Base-by-base conservation (phyloP, 352 stramenopile species). In the Phytophthora colocasiae region DNA sequence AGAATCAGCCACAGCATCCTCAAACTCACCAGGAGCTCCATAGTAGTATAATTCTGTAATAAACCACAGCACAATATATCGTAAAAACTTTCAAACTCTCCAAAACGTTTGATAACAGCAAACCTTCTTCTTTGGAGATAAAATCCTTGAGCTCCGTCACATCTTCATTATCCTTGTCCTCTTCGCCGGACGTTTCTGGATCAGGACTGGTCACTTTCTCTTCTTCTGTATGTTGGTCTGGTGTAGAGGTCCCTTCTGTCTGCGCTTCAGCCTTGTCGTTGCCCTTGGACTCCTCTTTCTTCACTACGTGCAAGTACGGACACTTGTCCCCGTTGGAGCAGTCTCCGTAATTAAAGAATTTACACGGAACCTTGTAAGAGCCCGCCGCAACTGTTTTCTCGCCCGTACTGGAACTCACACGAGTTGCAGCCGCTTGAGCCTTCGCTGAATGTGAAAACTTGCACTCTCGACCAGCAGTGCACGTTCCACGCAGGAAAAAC, bases 71-170 rank as follows among this genome's bases (percentile, higher is more conserved):
- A 34, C 51, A 48, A 15, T 29, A 67, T 1, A 47, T 50, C 17
- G 34, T 46, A 22, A 54, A 40, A 4, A 63, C 24, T 19, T 46
- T 3, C 31, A 50, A 61, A 14, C 9, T 36, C 6, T 22, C n/a
- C 14, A 59, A 1, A 19, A 60, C 15, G 22, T 32, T 17, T 29
- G 47, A 26, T 19, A 51, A 29, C 26, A 49, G 38, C 43, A 9
- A 34, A 89, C 80, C 80, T 84, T 93, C 85, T 73, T 93, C 85
- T 53, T 92, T 89, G 19, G 85, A 84, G 31, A 93, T 83, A 45
- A 93, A 92, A 40, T 93, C 85, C 53, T 80, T 78, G n/a, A 92
- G 64, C 62, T 83, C 73, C 12, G 69, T 81, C 44, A 77, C 71
- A 51, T 85, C 66, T 38, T 78, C 69, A 41, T 56, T 58, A 29